Base-by-base conservation (phyloP, 371 early-diverging fungal genomes). In the Basidiobolus meristosporus region DNA sequence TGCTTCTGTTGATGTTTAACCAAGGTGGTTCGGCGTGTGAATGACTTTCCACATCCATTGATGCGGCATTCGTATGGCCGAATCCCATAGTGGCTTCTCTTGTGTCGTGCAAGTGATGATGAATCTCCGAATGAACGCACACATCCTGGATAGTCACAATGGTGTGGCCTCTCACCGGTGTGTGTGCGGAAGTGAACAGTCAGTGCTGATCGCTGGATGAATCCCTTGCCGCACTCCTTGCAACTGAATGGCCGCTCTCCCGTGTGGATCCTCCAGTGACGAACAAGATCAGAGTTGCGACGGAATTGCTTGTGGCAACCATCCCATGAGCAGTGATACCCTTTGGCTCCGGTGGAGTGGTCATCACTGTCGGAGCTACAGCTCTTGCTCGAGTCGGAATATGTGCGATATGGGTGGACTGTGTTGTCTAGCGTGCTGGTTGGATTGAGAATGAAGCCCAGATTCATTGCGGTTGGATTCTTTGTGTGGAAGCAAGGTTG, bases 1-100 rank as follows among this genome's bases (percentile, higher is more conserved):
- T 89, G 90, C 1, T 87, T 87, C 52, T 83, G 82, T 39, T 78
- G 63, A 43, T 90, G 90, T 10, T 85, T 86, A 20, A 80, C 77
- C 30, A 90, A 62, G 6, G 85, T 85, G 52, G 89, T 89, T 31
- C 79, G 85, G 18, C 90, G 62, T 6, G 84, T 76, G 44, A 90
- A 90, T 30, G 64, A 63, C 46, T 90, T 90, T n/a, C 65, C 77
- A 50, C 88, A 87, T 12, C 22, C 34, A 20, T 12, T 18, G 18
- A 62, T 51, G 26, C 46, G 60, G 39, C 73, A 72, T 19, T 46
- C 44, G 36, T 77, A 82, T 3, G 82, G 82, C 17, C 73, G 58
- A 53, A 79, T 79, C 6, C 85, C 83, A 17, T 82, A 81, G 53
- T 90, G 90, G 17, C 82, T 82, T 9, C 90, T 44, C 5, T 51